phyloP scores from a whole-genome alignment of 2,329 filamentous ascomycete genomes.

The Ascochyta koolunga region DNA sequence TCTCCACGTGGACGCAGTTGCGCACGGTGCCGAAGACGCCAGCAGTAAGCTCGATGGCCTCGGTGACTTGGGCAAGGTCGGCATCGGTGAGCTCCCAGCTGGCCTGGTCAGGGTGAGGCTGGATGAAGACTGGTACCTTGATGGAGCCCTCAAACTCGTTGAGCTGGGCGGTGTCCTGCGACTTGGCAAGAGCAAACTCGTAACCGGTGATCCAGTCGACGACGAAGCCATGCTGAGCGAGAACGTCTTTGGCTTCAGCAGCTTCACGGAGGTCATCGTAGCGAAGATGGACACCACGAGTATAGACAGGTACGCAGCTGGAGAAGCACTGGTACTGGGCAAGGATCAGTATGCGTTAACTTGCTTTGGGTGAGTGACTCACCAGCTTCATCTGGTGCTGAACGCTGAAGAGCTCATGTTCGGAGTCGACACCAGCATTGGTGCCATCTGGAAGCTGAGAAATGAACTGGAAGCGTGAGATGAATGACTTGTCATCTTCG shows the following conservation, averaged over 20 bases:
- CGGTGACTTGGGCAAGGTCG: conserved; percentile 23
- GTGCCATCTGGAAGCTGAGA: conserved; percentile 26
- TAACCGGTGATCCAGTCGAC: conserved; percentile 30
- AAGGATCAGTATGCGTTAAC: conserved; percentile 22
- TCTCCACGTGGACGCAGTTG: conserved; percentile 27
- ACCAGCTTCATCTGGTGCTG: conserved; percentile 40
- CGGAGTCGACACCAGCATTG: conserved; percentile 29
- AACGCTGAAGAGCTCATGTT: conserved; percentile 31
- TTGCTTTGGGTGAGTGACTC: conserved; percentile 11
- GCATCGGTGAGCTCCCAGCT: conserved; percentile 20
- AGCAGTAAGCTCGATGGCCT: conserved; percentile 21
- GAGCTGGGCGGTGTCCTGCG: conserved; percentile 28
- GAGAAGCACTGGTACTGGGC: conserved; percentile 36
- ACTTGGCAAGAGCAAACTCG: conserved; percentile 34
- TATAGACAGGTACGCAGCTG: conserved; percentile 27
- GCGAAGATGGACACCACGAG: conserved; percentile 36
- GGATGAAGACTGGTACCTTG: conserved; percentile 25
- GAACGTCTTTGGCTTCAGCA: conserved; percentile 31
- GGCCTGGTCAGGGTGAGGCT: conserved; percentile 19
- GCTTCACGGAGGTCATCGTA: conserved; percentile 50
- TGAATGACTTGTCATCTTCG: conserved; percentile 22
- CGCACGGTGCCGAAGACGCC: conserved; percentile 27
- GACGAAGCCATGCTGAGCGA: conserved; percentile 28
- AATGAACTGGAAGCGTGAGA: conserved; percentile 37
- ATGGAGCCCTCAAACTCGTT: conserved; percentile 45